Conservation (phyloP, 2,329 filamentous ascomycete species). For the Colletotrichum lindemuthianum region DNA sequence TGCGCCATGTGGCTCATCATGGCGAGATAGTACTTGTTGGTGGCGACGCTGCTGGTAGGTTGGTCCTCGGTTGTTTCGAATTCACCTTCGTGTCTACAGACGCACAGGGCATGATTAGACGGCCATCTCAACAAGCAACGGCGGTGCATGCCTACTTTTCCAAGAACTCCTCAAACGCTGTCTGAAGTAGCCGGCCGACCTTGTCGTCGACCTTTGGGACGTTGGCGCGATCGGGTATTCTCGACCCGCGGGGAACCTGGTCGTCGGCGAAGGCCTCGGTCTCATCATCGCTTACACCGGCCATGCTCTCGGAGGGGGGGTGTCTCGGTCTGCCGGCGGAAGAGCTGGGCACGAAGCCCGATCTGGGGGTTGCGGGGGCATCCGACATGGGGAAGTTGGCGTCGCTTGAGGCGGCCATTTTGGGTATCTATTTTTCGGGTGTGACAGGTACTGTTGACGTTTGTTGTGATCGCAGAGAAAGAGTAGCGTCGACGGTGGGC, state of each 20-base stretch:
- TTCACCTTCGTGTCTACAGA: conserved; percentile 72
- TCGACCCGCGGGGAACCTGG: conserved; percentile 64
- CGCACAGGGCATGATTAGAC: conserved; percentile 10
- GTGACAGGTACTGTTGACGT: background rate
- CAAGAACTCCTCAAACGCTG: conserved; percentile 82
- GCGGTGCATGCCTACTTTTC: conserved; percentile 67
- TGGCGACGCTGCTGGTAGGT: conserved; percentile 75
- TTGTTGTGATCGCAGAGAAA: background rate
- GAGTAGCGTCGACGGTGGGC: conserved; percentile 12
- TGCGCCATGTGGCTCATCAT: conserved; percentile 82
- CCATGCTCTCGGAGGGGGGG: conserved; percentile 71
- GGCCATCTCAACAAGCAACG: background rate
- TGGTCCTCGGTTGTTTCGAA: conserved; percentile 55
- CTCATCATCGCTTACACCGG: conserved; percentile 70
- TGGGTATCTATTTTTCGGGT: background rate
- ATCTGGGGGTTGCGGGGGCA: conserved; percentile 56
- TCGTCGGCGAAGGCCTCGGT: conserved; percentile 72
- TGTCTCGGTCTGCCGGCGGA: conserved; percentile 66
- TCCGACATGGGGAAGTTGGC: conserved; percentile 68
- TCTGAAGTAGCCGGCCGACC: conserved; percentile 78
- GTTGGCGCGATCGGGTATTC: conserved; percentile 57
- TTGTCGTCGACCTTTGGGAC: conserved; percentile 80
- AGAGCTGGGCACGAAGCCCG: conserved; percentile 55
- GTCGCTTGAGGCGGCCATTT: conserved; percentile 66
- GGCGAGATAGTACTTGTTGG: conserved; percentile 85